A percentile compares a stretch with the other conserved stretches of the same genome.
Evolutionary conservation across 2,329 filamentous ascomycete genomes (phyloP).

Genomic region (Dryadomyces quercus-mongolicae): DNA sequence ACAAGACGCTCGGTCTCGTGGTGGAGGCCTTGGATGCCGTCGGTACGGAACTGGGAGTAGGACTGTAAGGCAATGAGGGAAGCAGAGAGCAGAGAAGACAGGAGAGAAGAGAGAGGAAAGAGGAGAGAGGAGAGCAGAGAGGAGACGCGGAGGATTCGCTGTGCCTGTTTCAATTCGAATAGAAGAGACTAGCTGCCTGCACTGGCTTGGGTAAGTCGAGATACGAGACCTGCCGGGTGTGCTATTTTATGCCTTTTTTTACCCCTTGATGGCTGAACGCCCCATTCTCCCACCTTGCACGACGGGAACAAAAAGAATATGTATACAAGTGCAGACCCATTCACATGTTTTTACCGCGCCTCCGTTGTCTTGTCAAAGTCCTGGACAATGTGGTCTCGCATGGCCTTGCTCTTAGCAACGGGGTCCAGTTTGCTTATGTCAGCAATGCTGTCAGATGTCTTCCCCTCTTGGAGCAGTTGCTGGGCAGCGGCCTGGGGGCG

Average conservation of each 20-base stretch:
- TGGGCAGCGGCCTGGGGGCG: slow-evolving; percentile 54
- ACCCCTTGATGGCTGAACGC: background rate
- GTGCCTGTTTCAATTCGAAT: background rate
- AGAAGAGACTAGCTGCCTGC: background rate
- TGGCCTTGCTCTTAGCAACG: slow-evolving; percentile 6
- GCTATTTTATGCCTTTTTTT: background rate
- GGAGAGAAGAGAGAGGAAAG: background rate
- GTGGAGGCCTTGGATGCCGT: slow-evolving; percentile 50
- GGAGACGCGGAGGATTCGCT: slow-evolving; percentile 21
- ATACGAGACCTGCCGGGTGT: background rate
- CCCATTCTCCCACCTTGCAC: background rate
- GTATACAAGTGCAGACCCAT: background rate
- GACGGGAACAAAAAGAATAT: background rate
- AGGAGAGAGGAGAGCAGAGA: slow-evolving; percentile 30
- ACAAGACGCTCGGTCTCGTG: slow-evolving; percentile 44
- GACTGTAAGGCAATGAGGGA: background rate
- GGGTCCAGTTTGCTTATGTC: slow-evolving; percentile 8
- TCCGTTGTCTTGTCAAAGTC: slow-evolving; percentile 17
- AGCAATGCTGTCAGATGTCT: slow-evolving; percentile 2
- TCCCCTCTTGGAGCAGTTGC: slow-evolving; percentile 25
- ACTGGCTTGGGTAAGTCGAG: background rate
- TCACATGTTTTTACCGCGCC: slow-evolving; percentile 5
- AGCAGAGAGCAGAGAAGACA: background rate
- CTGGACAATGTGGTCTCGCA: slow-evolving; percentile 16
- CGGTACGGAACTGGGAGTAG: slow-evolving; percentile 38